phyloP scores from a whole-genome alignment of 768 basidiomycete species.

The Lactarius quietus region DNA sequence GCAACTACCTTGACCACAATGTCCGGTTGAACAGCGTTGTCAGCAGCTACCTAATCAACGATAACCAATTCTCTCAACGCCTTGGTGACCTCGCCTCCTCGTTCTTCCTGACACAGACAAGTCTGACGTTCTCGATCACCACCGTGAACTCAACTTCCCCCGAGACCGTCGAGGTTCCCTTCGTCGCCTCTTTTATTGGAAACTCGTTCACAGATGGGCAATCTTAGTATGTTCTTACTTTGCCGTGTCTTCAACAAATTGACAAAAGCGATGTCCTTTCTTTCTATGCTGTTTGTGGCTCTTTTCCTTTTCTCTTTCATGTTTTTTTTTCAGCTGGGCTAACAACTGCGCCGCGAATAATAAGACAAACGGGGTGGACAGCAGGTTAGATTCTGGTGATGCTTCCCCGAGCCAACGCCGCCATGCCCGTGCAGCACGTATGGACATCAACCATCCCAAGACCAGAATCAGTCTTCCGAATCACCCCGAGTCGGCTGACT shows the following conservation, averaged over 20 bases:
- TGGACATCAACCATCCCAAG: conserved; percentile 13
- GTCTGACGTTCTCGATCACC: conserved; percentile 47
- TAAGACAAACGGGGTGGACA: conserved; percentile 51
- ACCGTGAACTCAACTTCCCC: conserved; percentile 43
- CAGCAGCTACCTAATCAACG: conserved; percentile 49
- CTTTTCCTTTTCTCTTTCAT: no score
- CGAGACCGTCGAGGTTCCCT: conserved; percentile 53
- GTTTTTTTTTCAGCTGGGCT: conserved; percentile 45
- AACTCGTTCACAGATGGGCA: conserved; percentile 45
- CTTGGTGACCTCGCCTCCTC: conserved; percentile 56
- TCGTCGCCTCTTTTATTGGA: conserved; percentile 46
- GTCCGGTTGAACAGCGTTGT: conserved; percentile 61
- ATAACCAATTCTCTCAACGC: conserved; percentile 49
- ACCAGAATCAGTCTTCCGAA: conserved; percentile 45
- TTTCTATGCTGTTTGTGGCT: not conserved
- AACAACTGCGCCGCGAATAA: conserved; percentile 53
- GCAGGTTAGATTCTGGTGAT: conserved; percentile 28
- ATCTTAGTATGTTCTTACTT: conserved; percentile 44
- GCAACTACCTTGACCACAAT: conserved; percentile 61
- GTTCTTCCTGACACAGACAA: conserved; percentile 43
- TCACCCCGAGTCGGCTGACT: conserved; percentile 48
- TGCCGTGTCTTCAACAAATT: not conserved
- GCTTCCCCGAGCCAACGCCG: conserved; percentile 31
- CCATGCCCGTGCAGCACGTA: conserved; percentile 23
- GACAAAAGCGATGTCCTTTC: not conserved